Conservation (phyloP, 2,329 filamentous ascomycete genomes). For the Pseudogymnoascus sp. region DNA sequence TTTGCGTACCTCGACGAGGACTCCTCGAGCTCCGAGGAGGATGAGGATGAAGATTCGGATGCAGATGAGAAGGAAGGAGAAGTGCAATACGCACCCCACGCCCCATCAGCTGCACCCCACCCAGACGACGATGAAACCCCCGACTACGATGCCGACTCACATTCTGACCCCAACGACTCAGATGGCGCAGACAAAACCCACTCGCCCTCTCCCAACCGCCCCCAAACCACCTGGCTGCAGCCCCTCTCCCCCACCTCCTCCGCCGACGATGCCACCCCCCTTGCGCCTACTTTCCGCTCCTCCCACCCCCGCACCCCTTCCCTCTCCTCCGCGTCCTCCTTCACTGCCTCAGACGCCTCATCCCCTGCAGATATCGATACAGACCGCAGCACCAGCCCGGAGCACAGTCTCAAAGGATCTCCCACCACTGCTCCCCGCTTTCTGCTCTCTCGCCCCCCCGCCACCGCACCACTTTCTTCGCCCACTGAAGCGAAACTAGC, state of each 20-base stretch:
- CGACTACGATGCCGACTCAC: not conserved
- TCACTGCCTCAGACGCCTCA: not conserved
- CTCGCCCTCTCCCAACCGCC: not conserved
- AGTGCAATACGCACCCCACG: not conserved
- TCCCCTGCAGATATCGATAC: conserved; percentile 33
- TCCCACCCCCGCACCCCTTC: not conserved
- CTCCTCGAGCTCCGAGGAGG: conserved; percentile 10
- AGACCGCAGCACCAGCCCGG: conserved; percentile 38
- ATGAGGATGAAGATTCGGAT: conserved; percentile 7
- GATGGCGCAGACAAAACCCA: not conserved
- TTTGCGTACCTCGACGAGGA: conserved; percentile 22
- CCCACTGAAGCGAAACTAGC: conserved; percentile 24
- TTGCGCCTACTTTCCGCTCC: not conserved
- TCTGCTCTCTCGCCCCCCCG: not conserved
- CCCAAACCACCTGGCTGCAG: not conserved
- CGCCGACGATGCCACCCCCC: not conserved
- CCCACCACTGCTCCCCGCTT: conserved; percentile 8
- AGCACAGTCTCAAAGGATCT: conserved; percentile 31
- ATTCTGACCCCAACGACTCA: not conserved
- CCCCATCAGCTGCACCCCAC: not conserved
- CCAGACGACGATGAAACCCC: not conserved
- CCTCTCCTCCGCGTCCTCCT: not conserved
- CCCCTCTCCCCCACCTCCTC: not conserved
- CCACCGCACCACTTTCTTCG: conserved; percentile 14
- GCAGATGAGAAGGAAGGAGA: not conserved